A percentile compares a stretch with the other conserved stretches of the same genome.
These are phyloP conservation scores for Candida montana DNA, from an alignment of 805 yeast genomes.

Conservation along the genomic window DNA sequence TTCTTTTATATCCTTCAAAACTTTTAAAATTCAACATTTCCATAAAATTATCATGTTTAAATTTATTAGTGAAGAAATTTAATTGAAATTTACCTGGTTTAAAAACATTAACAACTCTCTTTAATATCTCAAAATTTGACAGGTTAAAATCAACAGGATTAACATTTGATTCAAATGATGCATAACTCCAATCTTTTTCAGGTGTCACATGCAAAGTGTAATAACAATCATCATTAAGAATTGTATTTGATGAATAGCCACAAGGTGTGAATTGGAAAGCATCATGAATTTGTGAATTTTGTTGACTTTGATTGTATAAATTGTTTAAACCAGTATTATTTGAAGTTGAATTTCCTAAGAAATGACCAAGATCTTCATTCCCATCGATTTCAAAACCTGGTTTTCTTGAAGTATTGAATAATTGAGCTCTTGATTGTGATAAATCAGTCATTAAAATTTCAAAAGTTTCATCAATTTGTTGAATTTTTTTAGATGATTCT, in stretches of 20 bases:
- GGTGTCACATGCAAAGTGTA: slow-evolving; percentile 94
- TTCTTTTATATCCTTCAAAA: slow-evolving; percentile 48
- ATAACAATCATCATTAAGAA: slow-evolving; percentile 56
- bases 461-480: slow-evolving; percentile 60
- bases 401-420: slow-evolving; percentile 51
- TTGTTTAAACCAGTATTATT: slow-evolving; percentile 54
- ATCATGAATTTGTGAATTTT: slow-evolving; percentile 51
- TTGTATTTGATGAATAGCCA: slow-evolving; percentile 88
- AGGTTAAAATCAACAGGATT: slow-evolving; percentile 37
- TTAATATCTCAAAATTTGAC: slow-evolving; percentile 50
- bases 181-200: slow-evolving; percentile 90
- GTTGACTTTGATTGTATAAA: slow-evolving; percentile 37
- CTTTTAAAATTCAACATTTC: slow-evolving; percentile 29
- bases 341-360: slow-evolving; percentile 67
- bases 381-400: slow-evolving; percentile 38
- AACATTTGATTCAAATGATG: slow-evolving; percentile 89
- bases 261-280: slow-evolving; percentile 92
- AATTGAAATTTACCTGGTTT: slow-evolving; percentile 72
- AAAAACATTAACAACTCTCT: slow-evolving; percentile 57
- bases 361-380: slow-evolving; percentile 73
- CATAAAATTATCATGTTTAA: slow-evolving; percentile 29
- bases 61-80: slow-evolving; percentile 39
- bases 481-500: slow-evolving; percentile 28
- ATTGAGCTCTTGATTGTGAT: slow-evolving; percentile 46
- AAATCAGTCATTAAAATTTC: slow-evolving; percentile 91